A percentile compares a stretch with the other conserved stretches of the same genome.
Conservation (phyloP, 192 early-diverging fungal genomes). For the Anaeromyces robustus region DNA sequence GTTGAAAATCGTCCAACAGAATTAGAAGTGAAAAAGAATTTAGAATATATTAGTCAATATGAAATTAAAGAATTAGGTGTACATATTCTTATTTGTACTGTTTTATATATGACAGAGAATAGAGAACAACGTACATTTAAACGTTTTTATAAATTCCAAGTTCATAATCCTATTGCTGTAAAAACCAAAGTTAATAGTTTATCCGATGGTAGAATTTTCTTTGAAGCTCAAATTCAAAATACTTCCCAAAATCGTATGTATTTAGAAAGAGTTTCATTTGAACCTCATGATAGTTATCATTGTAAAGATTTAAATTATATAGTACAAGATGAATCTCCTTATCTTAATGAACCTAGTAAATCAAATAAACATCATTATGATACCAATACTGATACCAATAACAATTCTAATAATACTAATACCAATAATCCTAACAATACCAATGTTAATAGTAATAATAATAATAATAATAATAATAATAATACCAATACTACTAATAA, state of each 20-base stretch:
- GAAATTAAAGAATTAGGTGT: constrained; percentile 92
- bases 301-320: constrained; percentile 46
- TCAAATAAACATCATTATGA: neutral
- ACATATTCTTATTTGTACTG: constrained; percentile 77
- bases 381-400: neutral
- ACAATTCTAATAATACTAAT: neutral
- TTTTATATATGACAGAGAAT: constrained; percentile 48
- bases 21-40: constrained; percentile 50
- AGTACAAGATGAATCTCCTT: constrained; percentile 7
- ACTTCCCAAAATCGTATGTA: constrained; percentile 60
- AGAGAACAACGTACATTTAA: constrained; percentile 56
- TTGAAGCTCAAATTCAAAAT: constrained; percentile 93
- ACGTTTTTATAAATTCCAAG: constrained; percentile 94
- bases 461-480: no score
- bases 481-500: no score
- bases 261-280: constrained; percentile 77
- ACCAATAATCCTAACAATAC: no score
- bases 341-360: constrained; percentile 6
- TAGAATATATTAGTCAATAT: constrained; percentile 67
- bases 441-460: no score
- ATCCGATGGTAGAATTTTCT: constrained; percentile 43
- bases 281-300: constrained; percentile 54
- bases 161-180: constrained; percentile 84
- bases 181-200: constrained; percentile 91
- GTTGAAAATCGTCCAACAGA: constrained; percentile 33